Base-by-base conservation (phyloP, 1,284 basidiomycete genomes). In the Tremellales sp. region DNA sequence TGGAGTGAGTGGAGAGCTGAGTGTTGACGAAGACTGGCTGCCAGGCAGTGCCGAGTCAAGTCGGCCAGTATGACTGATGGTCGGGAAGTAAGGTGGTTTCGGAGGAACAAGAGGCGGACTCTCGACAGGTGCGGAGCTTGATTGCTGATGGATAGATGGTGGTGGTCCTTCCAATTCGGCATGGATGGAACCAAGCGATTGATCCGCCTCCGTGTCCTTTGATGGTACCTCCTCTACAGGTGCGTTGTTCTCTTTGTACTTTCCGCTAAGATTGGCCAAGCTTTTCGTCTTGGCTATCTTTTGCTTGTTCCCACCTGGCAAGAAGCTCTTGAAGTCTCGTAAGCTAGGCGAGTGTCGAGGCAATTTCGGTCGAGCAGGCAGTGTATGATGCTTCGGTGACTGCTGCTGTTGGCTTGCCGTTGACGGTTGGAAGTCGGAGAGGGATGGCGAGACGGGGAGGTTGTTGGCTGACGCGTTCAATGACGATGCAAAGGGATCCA, bases 401-500 rank as follows among this genome's bases (percentile, higher is more conserved):
- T 35, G 49, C 37, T 31, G 49, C 13, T 29, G 37, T 48, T 36
- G 49, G 19, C n/a, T n/a, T n/a, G n/a, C n/a, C n/a, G n/a, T n/a
- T n/a, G n/a, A n/a, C n/a, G n/a, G n/a, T n/a, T n/a, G 25, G 44
- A 35, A 44, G 23, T 11, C 21, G 45, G 46, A 33, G 25, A n/a
- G 5, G n/a, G 31, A 22, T 1, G 46, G 33, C 12, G 50, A 52
- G 4, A 8, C 10, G 2, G 50, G 49, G 2, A 52, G 27, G 26
- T 46, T 54, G 46, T 63, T 60, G 12, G 53, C 49, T 3, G 56
- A 52, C 3, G 56, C 29, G 48, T 67, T 58, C 29, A 68, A 51
- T 12, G 56, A 53, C 3, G 64, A 64, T 1, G 65, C 65, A 47
- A 72, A 72, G 3, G 69, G 69, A 43, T 70, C 69, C 4, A 45